These are phyloP conservation scores for Suillus lakei DNA, from an alignment of 768 basidiomycete species.

Conservation along the genomic window DNA sequence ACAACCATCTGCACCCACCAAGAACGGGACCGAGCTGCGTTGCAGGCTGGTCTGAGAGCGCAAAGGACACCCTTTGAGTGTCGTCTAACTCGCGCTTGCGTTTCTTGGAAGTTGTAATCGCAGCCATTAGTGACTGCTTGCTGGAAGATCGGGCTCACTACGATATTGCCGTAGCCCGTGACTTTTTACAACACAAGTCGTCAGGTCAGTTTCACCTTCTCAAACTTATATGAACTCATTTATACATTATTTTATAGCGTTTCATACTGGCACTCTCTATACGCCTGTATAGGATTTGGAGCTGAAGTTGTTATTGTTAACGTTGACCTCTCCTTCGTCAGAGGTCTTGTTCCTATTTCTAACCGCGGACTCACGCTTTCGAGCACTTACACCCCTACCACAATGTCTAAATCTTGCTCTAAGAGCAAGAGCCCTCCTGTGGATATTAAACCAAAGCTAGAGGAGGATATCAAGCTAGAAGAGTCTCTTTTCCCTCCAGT, in stretches of 20 bases:
- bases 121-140: conserved; percentile 20
- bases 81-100: conserved; percentile 51
- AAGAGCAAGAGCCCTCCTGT: conserved; percentile 32
- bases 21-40: conserved; percentile 54
- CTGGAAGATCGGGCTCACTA: conserved; percentile 14
- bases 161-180: conserved; percentile 5
- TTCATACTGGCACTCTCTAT: conserved; percentile 17
- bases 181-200: conserved; percentile 23
- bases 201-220: conserved; percentile 9
- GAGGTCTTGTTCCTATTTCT: conserved; percentile 19
- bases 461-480: conserved; percentile 24
- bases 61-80: conserved; percentile 39
- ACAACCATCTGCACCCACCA: conserved; percentile 47
- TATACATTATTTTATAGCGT: conserved; percentile 8
- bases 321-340: conserved; percentile 25
- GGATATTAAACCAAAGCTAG: conserved; percentile 16
- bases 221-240: conserved; percentile 1
- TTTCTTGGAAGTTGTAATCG: conserved; percentile 44
- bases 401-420: conserved; percentile 35
- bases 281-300: conserved; percentile 25
- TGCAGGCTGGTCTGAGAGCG: conserved; percentile 38
- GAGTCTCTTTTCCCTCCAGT: conserved; percentile 23
- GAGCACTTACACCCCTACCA: conserved; percentile 21
- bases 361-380: conserved; percentile 12
- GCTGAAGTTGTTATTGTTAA: conserved; percentile 15